phyloP scores from a whole-genome alignment of 2,329 filamentous ascomycete genomes.

The Fusarium nelsonii region DNA sequence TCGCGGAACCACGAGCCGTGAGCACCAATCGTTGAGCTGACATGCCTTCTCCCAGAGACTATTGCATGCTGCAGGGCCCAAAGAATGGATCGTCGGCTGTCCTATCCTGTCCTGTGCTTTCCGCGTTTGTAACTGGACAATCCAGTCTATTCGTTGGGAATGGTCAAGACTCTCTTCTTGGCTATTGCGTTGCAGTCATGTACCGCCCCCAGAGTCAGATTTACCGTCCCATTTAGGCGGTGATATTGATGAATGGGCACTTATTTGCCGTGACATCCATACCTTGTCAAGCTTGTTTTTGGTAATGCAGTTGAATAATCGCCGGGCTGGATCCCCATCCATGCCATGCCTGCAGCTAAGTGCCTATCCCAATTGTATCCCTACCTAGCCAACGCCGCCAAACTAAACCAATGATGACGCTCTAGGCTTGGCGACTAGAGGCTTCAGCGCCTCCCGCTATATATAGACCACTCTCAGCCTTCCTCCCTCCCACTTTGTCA shows the following conservation, averaged over 20 bases:
- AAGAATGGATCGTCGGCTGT: slow-evolving; percentile 17
- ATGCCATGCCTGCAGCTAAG: no score
- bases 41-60: slow-evolving; percentile 28
- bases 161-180: slow-evolving; percentile 35
- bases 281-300: slow-evolving; percentile 3
- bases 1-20: slow-evolving; percentile 18
- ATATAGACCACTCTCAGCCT: slow-evolving; percentile 30
- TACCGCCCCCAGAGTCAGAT: slow-evolving; percentile 7
- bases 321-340: background rate
- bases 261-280: background rate
- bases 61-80: slow-evolving; percentile 19
- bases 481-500: slow-evolving; percentile 11
- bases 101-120: background rate
- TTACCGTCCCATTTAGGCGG: background rate
- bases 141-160: slow-evolving; percentile 30
- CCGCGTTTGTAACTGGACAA: slow-evolving; percentile 23
- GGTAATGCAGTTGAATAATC: slow-evolving; percentile 18
- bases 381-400: slow-evolving; percentile 25
- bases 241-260: background rate
- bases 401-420: slow-evolving; percentile 23
- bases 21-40: slow-evolving; percentile 34
- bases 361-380: no score
- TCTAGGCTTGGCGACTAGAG: slow-evolving; percentile 10
- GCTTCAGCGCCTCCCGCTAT: slow-evolving; percentile 36
- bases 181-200: slow-evolving; percentile 2